Evolutionary conservation across 2,329 filamentous ascomycete genomes (phyloP).

Genomic region (Aureobasidium mangrovei): DNA sequence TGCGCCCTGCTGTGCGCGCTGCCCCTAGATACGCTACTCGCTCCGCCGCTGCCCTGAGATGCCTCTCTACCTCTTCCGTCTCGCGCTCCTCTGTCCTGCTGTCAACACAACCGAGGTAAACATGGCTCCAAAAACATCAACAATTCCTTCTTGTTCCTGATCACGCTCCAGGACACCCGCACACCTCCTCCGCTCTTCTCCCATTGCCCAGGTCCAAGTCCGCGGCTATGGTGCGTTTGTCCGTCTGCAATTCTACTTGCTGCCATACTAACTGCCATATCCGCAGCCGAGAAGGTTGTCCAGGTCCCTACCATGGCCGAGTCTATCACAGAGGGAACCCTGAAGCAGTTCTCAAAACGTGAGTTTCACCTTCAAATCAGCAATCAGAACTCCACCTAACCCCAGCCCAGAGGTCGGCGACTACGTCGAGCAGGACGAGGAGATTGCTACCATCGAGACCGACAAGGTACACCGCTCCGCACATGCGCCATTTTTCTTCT

Average conservation of each 20-base stretch:
- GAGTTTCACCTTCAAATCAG: slow-evolving; percentile 19
- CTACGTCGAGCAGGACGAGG: slow-evolving; percentile 89
- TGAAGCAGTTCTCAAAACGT: slow-evolving; percentile 91
- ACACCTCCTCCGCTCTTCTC: slow-evolving; percentile 17
- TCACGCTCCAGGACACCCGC: slow-evolving; percentile 14
- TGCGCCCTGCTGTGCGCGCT: slow-evolving; percentile 23
- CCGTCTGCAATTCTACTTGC: no score
- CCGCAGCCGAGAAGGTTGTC: slow-evolving; percentile 65
- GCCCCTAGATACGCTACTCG: slow-evolving; percentile 15
- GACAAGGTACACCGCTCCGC: slow-evolving; percentile 63
- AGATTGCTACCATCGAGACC: slow-evolving; percentile 97
- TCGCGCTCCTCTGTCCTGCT: slow-evolving; percentile 15
- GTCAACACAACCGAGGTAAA: slow-evolving; percentile 15
- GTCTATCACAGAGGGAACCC: slow-evolving; percentile 92
- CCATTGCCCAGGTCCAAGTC: slow-evolving; percentile 19
- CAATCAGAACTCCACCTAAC: not conserved
- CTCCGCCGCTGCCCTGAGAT: slow-evolving; percentile 15
- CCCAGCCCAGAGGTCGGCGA: slow-evolving; percentile 65
- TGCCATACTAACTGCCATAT: slow-evolving; percentile 2
- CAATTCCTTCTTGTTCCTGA: not conserved
- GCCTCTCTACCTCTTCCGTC: slow-evolving; percentile 15
- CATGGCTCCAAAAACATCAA: not conserved
- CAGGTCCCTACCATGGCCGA: slow-evolving; percentile 98
- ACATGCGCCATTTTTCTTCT: slow-evolving; percentile 6
- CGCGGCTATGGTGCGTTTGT: slow-evolving; percentile 25